Conservation (phyloP, 352 stramenopile genomes). For the Detonula confervacea region DNA sequence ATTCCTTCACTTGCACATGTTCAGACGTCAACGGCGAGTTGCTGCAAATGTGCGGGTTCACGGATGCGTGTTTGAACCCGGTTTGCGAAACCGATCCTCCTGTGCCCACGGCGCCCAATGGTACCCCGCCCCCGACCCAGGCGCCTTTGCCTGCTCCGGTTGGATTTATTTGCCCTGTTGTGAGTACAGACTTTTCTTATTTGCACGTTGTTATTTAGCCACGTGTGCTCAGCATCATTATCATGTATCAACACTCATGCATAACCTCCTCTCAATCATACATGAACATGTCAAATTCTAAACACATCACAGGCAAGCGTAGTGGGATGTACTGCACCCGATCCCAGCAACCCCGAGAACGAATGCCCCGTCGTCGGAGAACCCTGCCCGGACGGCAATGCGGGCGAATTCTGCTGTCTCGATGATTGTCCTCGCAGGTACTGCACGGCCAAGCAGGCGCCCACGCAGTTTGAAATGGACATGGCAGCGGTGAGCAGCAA, state of each 20-base stretch:
- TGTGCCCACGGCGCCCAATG: not conserved
- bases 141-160: not conserved
- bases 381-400: conserved; percentile 18
- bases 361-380: conserved; percentile 12
- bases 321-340: conserved; percentile 36
- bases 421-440: conserved; percentile 41
- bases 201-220: too few species aligned
- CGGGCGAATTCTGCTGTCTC: conserved; percentile 33
- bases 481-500: too few species aligned
- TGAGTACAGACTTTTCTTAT: not conserved
- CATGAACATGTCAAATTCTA: too few species aligned
- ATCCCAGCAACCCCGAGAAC: conserved; percentile 16
- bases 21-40: not conserved
- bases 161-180: not conserved
- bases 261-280: too few species aligned
- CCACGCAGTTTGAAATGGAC: too few species aligned
- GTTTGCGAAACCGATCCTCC: not conserved
- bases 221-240: not conserved
- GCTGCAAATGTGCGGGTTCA: not conserved
- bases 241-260: too few species aligned
- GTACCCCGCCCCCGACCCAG: not conserved
- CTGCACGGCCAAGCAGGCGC: conserved; percentile 27
- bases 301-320: conserved; percentile 19
- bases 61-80: not conserved
- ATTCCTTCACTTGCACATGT: not conserved